Base-by-base conservation (phyloP, 2,329 filamentous ascomycete species). In the Venturia effusa region DNA sequence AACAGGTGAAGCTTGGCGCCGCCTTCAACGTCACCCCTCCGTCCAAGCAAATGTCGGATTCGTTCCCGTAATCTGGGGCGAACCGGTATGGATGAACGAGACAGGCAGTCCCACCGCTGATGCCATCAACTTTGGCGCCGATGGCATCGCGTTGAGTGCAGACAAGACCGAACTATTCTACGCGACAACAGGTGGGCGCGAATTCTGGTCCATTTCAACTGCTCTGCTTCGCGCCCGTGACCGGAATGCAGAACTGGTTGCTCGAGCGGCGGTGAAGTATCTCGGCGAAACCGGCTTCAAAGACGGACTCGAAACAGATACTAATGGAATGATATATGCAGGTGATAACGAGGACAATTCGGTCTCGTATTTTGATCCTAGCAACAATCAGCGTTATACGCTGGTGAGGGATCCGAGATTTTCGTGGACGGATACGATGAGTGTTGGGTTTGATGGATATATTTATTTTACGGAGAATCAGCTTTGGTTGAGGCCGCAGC, bases 391-490 rank as follows among this genome's bases (percentile, higher is more conserved):
- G 0, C 73, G 77, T n/a, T 66, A 68, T 45, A 69, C 76, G 0
- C 80, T 79, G 61, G 75, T 81, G 11, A 67, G 80, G 24, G 79
- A 80, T 66, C 74, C 77, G 48, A 69, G 76, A 41, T 75, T 81
- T 48, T 79, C 77, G 30, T 83, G 80, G 80, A 74, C 78, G 0
- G 80, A 83, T 70, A 81, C 80, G 0, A 34, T 61, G 30, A 41
- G 43, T 60, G 24, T n/a, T 57, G 75, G 71, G 1, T 72, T 71
- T 3, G 78, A 82, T 67, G 79, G 80, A 0, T 80, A 81, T 67
- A 67, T 82, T 1, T 83, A 83, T 68, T 83, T 82, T 66, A 83
- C 80, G 0, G 76, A 77, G 45, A 83, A 83, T 64, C 80, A 83
- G 71, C 71, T 82, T n/a, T 73, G 70, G 4, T 74, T 76, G 40